Base-by-base conservation (phyloP, 1,284 basidiomycete genomes). In the Cystobasidium pallidum region DNA sequence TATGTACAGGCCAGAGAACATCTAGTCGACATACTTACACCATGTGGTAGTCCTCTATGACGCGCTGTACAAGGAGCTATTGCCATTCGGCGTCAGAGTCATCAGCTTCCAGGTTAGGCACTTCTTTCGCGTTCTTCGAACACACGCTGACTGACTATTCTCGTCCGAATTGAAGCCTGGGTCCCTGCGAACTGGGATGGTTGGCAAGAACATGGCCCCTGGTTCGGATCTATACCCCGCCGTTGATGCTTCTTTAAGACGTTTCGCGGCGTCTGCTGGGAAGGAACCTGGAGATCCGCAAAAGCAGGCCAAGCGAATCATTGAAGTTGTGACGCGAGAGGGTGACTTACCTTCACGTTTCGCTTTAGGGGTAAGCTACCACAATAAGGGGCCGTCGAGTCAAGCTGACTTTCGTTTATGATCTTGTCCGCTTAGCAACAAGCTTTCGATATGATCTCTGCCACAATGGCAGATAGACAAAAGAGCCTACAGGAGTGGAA, bases 111-210 rank as follows among this genome's bases (percentile, higher is more conserved):
- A 66, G 64, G 64, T 66, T 15, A 26, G 34, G 24, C 1, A 17
- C 19, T 7, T 34, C 30, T 36, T 57, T 21, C 17, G 28, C 3
- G 11, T 17, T 21, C 7, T 10, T 34, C 32, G 10, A 17, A 10
- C 11, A 57, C 8, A 0, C 7, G 3, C 15, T 34, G 30, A 32
- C 54, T 57, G 32, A 57, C 10, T 10, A n/a, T n/a, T 11, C 26
- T 19, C 15, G 24, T n/a, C 24, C 7, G 28, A n/a, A 39, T 39
- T 17, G 10, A 8, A 66, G 64, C 64, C 64, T 21, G 64, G 64
- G 57, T 57, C 64, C 7, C n/a, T 66, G 26, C 64, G 64, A 26
- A 66, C 64, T 28, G 64, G 64, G 4, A 66, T 66, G 64, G 51
- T 66, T 1, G 51, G 51, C 32, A 66, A 66, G 64, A 66, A 66